Conservation (phyloP, 805 yeast species). For the Kazachstania viticola region DNA sequence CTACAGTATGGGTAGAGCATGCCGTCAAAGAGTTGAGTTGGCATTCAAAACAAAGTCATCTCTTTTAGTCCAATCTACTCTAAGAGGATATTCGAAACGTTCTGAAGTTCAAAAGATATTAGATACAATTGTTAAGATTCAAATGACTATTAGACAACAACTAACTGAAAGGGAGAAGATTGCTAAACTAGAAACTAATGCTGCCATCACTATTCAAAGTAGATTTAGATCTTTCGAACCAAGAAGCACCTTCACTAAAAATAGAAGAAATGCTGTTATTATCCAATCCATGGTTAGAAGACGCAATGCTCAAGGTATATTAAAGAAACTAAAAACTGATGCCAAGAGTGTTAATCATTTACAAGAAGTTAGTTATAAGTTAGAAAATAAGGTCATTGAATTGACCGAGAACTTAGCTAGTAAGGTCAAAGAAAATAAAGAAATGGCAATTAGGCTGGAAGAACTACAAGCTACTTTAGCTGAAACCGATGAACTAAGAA, state of each 20-base stretch:
- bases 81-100: conserved; percentile 46
- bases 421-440: conserved; percentile 73
- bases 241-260: conserved; percentile 38
- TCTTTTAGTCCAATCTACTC: conserved; percentile 52
- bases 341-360: conserved; percentile 85
- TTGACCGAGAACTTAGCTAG: conserved; percentile 74
- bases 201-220: conserved; percentile 66
- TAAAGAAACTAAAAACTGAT: conserved; percentile 59
- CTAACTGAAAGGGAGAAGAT: conserved; percentile 41
- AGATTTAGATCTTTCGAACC: conserved; percentile 57
- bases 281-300: conserved; percentile 75
- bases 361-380: conserved; percentile 82
- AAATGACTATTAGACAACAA: conserved; percentile 41
- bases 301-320: conserved; percentile 55
- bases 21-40: conserved; percentile 42
- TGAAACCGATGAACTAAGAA: conserved; percentile 43
- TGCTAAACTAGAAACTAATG: conserved; percentile 40
- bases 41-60: conserved; percentile 56
- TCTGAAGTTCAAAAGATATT: conserved; percentile 21
- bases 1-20: conserved; percentile 48
- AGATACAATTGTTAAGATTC: conserved; percentile 31
- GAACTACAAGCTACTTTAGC: conserved; percentile 38
- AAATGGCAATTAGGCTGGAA: conserved; percentile 50
- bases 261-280: conserved; percentile 46
- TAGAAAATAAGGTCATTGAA: conserved; percentile 96